These are phyloP conservation scores for Phaeosphaeriaceae sp. DNA, from an alignment of 2,329 filamentous ascomycete species.

Conservation along the genomic window DNA sequence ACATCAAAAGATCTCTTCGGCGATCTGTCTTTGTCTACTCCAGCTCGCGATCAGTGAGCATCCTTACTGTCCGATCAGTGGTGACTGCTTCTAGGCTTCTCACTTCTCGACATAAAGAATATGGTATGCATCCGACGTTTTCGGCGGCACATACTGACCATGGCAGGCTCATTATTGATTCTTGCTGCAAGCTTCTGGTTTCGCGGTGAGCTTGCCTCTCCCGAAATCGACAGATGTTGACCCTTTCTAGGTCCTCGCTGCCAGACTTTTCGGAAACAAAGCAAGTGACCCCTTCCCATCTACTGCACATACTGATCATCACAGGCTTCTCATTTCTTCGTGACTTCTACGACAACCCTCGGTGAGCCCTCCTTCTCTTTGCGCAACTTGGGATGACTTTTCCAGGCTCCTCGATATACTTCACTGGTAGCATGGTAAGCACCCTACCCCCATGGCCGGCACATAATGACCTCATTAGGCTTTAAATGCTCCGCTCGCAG, in stretches of 20 bases:
- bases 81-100: no score
- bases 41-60: no score
- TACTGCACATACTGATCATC: not conserved
- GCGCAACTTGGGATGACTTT: not conserved
- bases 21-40: no score
- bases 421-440: not conserved
- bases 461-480: not conserved
- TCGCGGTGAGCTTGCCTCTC: not conserved
- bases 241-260: not conserved
- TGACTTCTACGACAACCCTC: not conserved
- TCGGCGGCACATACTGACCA: not conserved
- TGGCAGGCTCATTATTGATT: not conserved
- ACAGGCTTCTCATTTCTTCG: not conserved
- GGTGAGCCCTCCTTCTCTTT: not conserved
- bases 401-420: not conserved
- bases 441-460: not conserved
- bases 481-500: no score
- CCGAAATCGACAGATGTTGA: not conserved
- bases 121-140: no score
- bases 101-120: no score
- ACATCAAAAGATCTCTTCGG: no score
- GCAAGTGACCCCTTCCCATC: not conserved
- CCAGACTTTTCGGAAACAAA: not conserved
- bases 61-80: no score
- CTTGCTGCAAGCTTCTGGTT: not conserved